Evolutionary conservation across 2,329 filamentous ascomycete genomes (phyloP).

Genomic region (Trichoderma gracile): DNA sequence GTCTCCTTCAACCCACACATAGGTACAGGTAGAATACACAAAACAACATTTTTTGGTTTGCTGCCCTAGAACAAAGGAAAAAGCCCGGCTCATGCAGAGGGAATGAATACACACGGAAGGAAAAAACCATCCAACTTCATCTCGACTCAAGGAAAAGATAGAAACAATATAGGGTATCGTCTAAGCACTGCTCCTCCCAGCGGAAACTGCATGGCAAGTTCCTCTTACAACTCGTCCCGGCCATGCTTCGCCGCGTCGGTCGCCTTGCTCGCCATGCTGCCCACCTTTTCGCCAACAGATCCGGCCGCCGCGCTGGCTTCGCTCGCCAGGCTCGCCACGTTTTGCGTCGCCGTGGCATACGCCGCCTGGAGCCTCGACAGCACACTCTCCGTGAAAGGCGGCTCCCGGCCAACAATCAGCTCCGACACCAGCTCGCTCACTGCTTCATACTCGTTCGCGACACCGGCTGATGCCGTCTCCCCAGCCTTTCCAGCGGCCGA

Average conservation of each 20-base stretch:
- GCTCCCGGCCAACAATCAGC: conserved; percentile 73
- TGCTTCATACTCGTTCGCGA: conserved; percentile 65
- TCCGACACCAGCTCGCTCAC: conserved; percentile 75
- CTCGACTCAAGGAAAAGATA: not conserved
- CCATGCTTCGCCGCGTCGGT: conserved; percentile 46
- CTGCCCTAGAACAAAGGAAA: conserved; percentile 7
- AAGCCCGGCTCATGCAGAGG: not conserved
- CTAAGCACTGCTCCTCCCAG: conserved; percentile 15
- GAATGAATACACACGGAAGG: not conserved
- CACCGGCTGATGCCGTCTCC: conserved; percentile 62
- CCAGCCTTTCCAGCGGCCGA: conserved; percentile 54
- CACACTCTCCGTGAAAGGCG: conserved; percentile 78
- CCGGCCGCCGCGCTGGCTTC: conserved; percentile 39
- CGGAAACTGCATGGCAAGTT: not conserved
- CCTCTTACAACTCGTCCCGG: conserved; percentile 46
- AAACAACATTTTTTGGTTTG: not conserved
- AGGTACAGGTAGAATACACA: not conserved
- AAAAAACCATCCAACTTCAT: conserved; percentile 13
- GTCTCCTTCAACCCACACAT: not conserved
- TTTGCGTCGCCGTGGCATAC: conserved; percentile 67
- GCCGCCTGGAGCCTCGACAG: conserved; percentile 69
- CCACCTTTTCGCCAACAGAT: conserved; percentile 40
- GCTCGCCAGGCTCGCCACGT: conserved; percentile 47
- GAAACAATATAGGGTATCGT: conserved; percentile 22
- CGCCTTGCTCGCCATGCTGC: conserved; percentile 43